Evolutionary conservation across 2,329 filamentous ascomycete species (phyloP), one percentile per base, ranked within the genome.

Genomic region (Diplocarpon mali): DNA sequence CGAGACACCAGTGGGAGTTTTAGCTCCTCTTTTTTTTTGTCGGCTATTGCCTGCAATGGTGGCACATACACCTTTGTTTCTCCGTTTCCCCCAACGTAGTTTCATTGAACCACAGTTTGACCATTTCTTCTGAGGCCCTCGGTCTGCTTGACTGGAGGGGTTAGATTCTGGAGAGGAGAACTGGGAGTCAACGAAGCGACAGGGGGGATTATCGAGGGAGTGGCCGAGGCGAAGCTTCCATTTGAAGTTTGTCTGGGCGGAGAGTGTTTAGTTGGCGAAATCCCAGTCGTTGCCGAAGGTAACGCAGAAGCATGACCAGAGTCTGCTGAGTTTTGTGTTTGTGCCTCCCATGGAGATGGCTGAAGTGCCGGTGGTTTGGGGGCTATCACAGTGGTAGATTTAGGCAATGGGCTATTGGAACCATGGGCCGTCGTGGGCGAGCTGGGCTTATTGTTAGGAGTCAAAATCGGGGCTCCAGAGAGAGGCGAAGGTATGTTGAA

Each of bases 131-230:
- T 45, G 14, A 43, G 44, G 24, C 53, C 55, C 3, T 60, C 57
- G 7, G 54, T 50, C 20, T 47, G 66, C 64, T 83, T 79, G 52
- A 76, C 67, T 2, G 77, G 79, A 17, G 79, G 77, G 13, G 73
- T 76, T 40, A 78, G 59, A 46, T 78, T 76, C 51, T 74, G 71
- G 45, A 72, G 67, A 12, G 69, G 69, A 2, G 73, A 70, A 35
- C 71, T 75, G 0, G 79, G 79, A 9, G 75, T 72, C 38, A 83
- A 59, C 1, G 73, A 67, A 34, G 75, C 69, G 2, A 71, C 61
- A 0, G 78, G 78, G 5, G 78, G 78, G 2, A 82, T 63, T 17
- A 80, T 68, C 0, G 72, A 65, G 7, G 61, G 60, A 9, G 59
- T 62, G 13, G 45, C 50, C 2, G 49, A 48, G 1, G 51, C 52